Evolutionary conservation across 2,329 filamentous ascomycete genomes (phyloP), one percentile per base, ranked within the genome.

Genomic region (Lecanicillium sp.): DNA sequence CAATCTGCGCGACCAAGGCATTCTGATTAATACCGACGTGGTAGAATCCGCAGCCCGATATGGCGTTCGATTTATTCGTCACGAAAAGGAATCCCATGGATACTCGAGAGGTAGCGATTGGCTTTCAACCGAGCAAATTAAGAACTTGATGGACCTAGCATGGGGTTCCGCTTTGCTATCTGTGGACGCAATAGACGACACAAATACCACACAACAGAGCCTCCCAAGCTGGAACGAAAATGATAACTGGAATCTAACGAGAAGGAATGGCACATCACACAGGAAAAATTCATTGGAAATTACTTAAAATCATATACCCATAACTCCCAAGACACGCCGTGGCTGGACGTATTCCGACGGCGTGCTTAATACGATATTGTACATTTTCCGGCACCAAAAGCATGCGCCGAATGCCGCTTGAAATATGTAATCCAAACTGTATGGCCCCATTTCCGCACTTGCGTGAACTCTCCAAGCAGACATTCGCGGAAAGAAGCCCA

Each of bases 1-100:
- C 21, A 50, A 56, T 3, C 53, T 70, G 4, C 58, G 64, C 11
- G 60, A 68, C 19, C 58, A 56, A 19, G 68, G 68, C 2, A 60
- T 69, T 21, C 53, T 61, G 5, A 58, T 70, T 17, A 60, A 69
- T 21, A 44, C 51, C 8, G 59, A 65, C 37, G 52, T 64, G 14
- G 53, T 68, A 14, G 60, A 56, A 21, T 56, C 57, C 3, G 51
- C 56, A 2, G 45, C 65, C 11, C 49, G 63, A 4, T 54, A 55
- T n/a, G 58, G 64, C 17, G 61, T 67, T 20, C 58, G 56, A 6
- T 43, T 64, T 3, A 60, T 56, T 19, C 49, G 60, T 33, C 41
- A 65, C 2, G 59, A 62, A 23, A 58, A 58, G 10, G 57, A 60
- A 20, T 48, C 41, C 4, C 59, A 56, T n/a, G 52, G 60, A 23